Evolutionary conservation across 148 eudicot species (phyloP).

Genomic region (Rhododendron kiyosumense): DNA sequence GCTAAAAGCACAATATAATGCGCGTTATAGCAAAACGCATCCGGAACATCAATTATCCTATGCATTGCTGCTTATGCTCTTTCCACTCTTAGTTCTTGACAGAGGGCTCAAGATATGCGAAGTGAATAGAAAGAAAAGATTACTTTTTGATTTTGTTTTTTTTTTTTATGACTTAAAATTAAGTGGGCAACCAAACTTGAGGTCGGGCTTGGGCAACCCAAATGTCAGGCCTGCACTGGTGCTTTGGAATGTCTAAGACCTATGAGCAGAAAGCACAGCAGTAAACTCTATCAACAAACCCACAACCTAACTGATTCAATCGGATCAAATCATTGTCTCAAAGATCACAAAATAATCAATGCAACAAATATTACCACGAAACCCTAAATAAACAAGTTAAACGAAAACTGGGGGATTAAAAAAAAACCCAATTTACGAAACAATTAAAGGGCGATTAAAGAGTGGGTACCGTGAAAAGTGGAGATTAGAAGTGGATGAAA

Average conservation of each 20-base stretch:
- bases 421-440: not conserved
- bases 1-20: no score
- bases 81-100: no score
- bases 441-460: not conserved
- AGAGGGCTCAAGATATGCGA: no score
- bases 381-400: not conserved
- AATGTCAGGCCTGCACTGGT: no score
- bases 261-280: not conserved
- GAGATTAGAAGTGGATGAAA: conserved; percentile 59
- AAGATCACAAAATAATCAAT: not conserved
- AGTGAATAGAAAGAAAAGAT: no score
- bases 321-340: not conserved
- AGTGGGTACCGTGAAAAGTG: conserved; percentile 58
- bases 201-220: no score
- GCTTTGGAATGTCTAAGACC: not conserved
- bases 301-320: not conserved
- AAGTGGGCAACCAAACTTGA: no score
- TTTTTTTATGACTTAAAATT: no score
- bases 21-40: no score
- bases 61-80: no score
- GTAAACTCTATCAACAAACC: not conserved
- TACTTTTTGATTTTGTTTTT: no score
- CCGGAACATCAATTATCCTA: no score
- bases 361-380: not conserved
- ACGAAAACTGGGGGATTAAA: not conserved